Base-by-base conservation (phyloP, 768 basidiomycete genomes). In the Podaxis pistillaris region DNA sequence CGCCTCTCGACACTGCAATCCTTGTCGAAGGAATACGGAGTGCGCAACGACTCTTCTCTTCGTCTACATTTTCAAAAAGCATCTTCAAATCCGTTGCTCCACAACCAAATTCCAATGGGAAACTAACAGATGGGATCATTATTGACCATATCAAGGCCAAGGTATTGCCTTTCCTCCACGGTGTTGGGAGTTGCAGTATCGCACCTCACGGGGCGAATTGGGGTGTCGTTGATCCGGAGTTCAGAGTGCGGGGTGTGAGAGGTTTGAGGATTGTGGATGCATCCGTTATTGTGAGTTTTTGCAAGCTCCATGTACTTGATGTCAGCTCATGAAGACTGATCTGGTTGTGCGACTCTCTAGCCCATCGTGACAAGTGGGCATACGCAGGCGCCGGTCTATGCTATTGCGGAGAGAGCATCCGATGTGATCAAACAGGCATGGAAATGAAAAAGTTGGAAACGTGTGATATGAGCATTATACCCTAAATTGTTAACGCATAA, bases 211-310 rank as follows among this genome's bases (percentile, higher is more conserved):
- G 49, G 26, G 53, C 62, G 8, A 24, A 15, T 3, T 41, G 55
- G 51, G 65, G 65, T 8, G 65, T 66, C 1, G 65, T 66, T 12
- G 65, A 63, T 37, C 58, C 56, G 1, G 62, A 66, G 6, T 66
- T 66, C 46, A 38, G 19, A 22, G 62, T 66, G 13, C 60, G 56
- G 22, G 65, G 62, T 4, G 49, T 53, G 4, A 13, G 13, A 4
- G 65, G 62, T 5, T 30, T 66, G 47, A 36, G 65, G 30, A 38
- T 66, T 7, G 65, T 66, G 0, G 65, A 66, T 47, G 65, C 53
- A 4, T 63, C 65, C n/a, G 58, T 63, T 30, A 59, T 74, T 36
- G 77, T 75, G 60, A 64, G 74, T 59, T 24, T n/a, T 17, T 1
- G 22, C 36, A 4, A 22, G 4, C 17, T 15, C 44, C 8, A 8